Percentiles rank a stretch among this genome's conserved stretches.
Conservation (phyloP, 345 rosid species). For the Rhodamnia argentea region DNA sequence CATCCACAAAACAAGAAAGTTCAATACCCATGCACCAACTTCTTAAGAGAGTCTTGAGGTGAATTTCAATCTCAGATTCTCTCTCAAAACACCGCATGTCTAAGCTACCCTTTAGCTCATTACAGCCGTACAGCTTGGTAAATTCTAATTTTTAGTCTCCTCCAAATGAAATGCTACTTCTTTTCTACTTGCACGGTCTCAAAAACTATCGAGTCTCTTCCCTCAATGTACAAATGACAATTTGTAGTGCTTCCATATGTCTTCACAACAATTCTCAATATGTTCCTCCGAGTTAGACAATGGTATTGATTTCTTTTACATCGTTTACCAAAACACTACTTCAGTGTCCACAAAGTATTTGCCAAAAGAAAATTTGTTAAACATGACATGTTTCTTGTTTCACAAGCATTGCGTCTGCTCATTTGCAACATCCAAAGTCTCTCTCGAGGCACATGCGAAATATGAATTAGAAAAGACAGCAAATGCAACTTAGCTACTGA, state of each 20-base stretch:
- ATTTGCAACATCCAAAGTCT: not conserved
- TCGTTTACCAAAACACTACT: not conserved
- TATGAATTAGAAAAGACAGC: not conserved
- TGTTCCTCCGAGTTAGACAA: not conserved
- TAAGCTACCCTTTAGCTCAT: not conserved
- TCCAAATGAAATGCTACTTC: not conserved
- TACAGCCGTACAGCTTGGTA: not conserved
- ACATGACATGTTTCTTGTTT: not conserved
- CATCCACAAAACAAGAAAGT: not conserved
- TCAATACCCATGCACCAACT: not conserved
- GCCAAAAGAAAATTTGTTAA: not conserved
- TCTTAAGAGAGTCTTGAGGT: not conserved
- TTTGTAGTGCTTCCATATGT: not conserved
- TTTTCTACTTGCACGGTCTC: not conserved
- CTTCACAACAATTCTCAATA: not conserved
- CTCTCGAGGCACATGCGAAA: not conserved
- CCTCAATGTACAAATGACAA: not conserved
- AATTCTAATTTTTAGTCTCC: not conserved
- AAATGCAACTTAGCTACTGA: not conserved
- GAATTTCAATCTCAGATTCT: not conserved
- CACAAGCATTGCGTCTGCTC: not conserved
- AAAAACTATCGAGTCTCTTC: not conserved
- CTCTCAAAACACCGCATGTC: not conserved
- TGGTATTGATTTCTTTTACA: not conserved
- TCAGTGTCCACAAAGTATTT: not conserved